phyloP scores from a whole-genome alignment of 2,329 filamentous ascomycete species.

The Alternaria gansuensis region DNA sequence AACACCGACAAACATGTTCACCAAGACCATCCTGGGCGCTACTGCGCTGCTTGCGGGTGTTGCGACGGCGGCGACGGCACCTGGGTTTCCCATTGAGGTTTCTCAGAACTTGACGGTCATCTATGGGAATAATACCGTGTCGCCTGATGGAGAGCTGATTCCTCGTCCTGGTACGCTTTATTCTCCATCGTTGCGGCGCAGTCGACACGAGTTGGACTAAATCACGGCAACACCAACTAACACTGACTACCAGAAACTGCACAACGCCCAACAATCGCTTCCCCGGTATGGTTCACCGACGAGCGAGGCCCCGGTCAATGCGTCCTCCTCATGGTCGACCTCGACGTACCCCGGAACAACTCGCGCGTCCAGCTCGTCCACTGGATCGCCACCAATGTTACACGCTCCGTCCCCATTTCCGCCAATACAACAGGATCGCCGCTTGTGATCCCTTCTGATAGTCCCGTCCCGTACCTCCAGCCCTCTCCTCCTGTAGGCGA shows the following conservation, averaged over 20 bases:
- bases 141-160: slow-evolving; percentile 46
- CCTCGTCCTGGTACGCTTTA: slow-evolving; percentile 40
- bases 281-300: slow-evolving; percentile 27
- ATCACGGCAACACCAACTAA: slow-evolving; percentile 7
- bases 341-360: slow-evolving; percentile 46
- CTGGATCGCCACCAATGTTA: slow-evolving; percentile 45
- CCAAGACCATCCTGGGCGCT: slow-evolving; percentile 22
- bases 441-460: slow-evolving; percentile 25
- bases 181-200: not conserved
- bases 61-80: slow-evolving; percentile 37
- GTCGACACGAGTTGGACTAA: not conserved
- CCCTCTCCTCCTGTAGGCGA: slow-evolving; percentile 45
- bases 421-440: slow-evolving; percentile 15
- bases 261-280: slow-evolving; percentile 35
- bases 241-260: slow-evolving; percentile 35
- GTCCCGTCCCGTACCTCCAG: slow-evolving; percentile 37
- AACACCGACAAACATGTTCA: slow-evolving; percentile 25
- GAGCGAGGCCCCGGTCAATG: slow-evolving; percentile 22
- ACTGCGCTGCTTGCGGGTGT: slow-evolving; percentile 26
- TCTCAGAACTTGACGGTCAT: slow-evolving; percentile 32
- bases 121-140: slow-evolving; percentile 46
- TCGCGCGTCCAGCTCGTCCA: slow-evolving; percentile 45
- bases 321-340: slow-evolving; percentile 46
- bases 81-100: slow-evolving; percentile 42
- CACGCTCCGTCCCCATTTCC: slow-evolving; percentile 17